Evolutionary conservation across 768 basidiomycete species (phyloP), one percentile per base, ranked within the genome.

Genomic region (Mycena epipterygia): DNA sequence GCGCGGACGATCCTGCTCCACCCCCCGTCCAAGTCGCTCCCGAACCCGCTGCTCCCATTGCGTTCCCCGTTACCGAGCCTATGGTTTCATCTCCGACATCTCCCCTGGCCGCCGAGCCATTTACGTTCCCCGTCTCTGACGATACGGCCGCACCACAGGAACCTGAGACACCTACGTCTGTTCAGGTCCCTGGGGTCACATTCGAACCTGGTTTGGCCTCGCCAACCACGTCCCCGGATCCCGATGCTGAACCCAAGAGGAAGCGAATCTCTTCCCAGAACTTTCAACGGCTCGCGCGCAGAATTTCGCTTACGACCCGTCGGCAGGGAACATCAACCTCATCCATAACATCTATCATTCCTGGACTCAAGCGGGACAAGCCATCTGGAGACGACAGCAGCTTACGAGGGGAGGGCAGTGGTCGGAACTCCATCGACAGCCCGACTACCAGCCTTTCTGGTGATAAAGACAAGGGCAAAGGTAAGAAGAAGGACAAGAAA

Each of bases 241-340:
- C 86, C 1, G 93, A 92, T 4, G 77, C 87, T n/a, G 93, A 93
- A 75, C 89, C 89, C 37, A 94, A 94, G 83, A 86, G 93, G 70
- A 93, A 92, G 77, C 88, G 93, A 23, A 94, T 93, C 67, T 91
- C 93, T 12, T 92, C 93, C 30, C 94, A 96, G 78, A 95, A 95
- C 76, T 93, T 96, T 85, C 93, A 94, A 78, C 88, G 93, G 21
- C 77, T 95, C 41, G 94, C 93, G 19, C 84, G 93, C 68, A 85
- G 89, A 70, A 91, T 95, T 64, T 94, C 93, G 13, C 79, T 93
- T 49, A 87, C 84, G 32, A 87, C 90, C 0, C 86, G 88, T 52
- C 87, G 90, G 30, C 87, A 88, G 71, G 88, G 86, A n/a, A n/a
- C n/a, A 41, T 87, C 85, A 27, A 81, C 84, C 13, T 83, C 87